Percentiles rank a stretch among this genome's conserved stretches.
These are phyloP conservation scores for Cyclotella sp. DNA, from an alignment of 108 stramenopile genomes.

Conservation along the genomic window DNA sequence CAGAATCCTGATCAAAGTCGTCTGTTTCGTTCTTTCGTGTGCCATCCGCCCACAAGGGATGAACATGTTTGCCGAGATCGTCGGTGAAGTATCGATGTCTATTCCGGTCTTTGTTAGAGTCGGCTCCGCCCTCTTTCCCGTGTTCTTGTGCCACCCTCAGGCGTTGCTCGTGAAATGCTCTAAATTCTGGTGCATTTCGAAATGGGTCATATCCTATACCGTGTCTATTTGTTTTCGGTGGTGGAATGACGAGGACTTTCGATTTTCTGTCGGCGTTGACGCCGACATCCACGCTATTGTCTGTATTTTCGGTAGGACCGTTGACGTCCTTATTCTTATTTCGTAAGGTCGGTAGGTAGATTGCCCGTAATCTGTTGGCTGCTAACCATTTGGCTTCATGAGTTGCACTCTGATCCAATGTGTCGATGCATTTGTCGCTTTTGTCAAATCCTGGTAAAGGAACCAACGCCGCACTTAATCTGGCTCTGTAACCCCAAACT, in stretches of 20 bases:
- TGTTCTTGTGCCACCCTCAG: conserved; percentile 53
- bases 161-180: conserved; percentile 57
- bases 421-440: conserved; percentile 9
- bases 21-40: neutral
- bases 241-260: conserved; percentile 53
- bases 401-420: conserved; percentile 3
- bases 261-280: neutral
- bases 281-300: neutral
- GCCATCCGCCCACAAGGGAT: conserved; percentile 16
- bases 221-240: conserved; percentile 74
- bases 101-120: conserved; percentile 1
- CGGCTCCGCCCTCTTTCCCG: conserved; percentile 39
- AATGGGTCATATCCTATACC: conserved; percentile 82
- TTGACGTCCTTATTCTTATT: neutral
- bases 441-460: conserved; percentile 29
- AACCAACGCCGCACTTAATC: conserved; percentile 58
- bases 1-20: conserved; percentile 18
- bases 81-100: conserved; percentile 38
- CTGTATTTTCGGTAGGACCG: neutral
- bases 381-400: conserved; percentile 34
- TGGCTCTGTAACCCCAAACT: conserved; percentile 69
- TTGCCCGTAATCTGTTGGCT: conserved; percentile 37
- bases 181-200: conserved; percentile 82
- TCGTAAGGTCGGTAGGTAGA: conserved; percentile 39
- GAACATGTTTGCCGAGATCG: conserved; percentile 28